Evolutionary conservation across 2,329 filamentous ascomycete genomes (phyloP).

Genomic region (Daldinia sp.): DNA sequence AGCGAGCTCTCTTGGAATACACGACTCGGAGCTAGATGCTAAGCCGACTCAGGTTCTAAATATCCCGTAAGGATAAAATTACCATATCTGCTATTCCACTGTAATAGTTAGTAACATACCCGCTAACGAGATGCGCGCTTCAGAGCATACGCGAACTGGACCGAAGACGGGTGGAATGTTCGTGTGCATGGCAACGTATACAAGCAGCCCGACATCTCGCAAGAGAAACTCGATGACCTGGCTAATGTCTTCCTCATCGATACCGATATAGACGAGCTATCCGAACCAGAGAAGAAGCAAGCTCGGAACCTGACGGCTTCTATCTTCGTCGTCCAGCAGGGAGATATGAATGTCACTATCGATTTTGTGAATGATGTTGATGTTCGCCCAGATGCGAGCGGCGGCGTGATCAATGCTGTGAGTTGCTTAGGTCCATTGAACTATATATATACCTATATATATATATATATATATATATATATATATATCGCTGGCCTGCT

Average conservation of each 20-base stretch:
- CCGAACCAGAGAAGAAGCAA: constrained; percentile 70
- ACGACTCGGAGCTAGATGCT: constrained; percentile 68
- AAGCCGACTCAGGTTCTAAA: constrained; percentile 78
- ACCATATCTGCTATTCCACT: too few relatives aligned
- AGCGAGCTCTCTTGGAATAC: constrained; percentile 70
- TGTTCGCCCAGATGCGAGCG: constrained; percentile 65
- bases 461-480: too few relatives aligned
- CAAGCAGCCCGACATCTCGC: constrained; percentile 77
- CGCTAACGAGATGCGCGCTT: constrained; percentile 4
- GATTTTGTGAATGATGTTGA: constrained; percentile 63
- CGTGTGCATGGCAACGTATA: constrained; percentile 85
- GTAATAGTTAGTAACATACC: constrained; percentile 47
- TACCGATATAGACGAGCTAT: constrained; percentile 70
- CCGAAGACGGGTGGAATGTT: constrained; percentile 80
- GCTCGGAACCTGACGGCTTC: constrained; percentile 78
- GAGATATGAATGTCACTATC: constrained; percentile 71
- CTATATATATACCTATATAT: constrained; percentile 3
- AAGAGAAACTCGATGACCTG: constrained; percentile 73
- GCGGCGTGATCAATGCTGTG: constrained; percentile 62
- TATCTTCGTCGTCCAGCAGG: constrained; percentile 82
- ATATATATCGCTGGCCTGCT: background rate
- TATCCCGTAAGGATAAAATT: constrained; percentile 61
- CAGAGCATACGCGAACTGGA: constrained; percentile 78
- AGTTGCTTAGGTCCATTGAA: constrained; percentile 6
- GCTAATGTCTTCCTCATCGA: constrained; percentile 78